These are phyloP conservation scores for Fraxinus floribunda DNA, from an alignment of 305 asterid species.

Conservation along the genomic window DNA sequence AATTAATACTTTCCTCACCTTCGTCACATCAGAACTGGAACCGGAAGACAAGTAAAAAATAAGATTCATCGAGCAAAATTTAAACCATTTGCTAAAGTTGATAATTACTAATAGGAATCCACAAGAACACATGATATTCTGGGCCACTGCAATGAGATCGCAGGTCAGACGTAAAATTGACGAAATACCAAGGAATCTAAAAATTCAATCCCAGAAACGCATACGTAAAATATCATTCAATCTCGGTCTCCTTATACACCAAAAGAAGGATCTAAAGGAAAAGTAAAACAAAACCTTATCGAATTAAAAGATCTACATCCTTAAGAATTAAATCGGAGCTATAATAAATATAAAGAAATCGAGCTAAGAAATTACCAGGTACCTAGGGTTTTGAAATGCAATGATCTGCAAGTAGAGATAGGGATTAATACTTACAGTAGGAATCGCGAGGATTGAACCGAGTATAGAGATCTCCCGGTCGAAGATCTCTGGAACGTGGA, in stretches of 20 bases:
- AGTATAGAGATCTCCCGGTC: slow-evolving; percentile 31
- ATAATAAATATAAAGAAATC: neutral
- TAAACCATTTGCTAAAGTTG: neutral
- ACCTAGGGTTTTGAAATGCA: slow-evolving; percentile 18
- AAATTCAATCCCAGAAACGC: neutral
- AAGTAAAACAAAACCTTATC: neutral
- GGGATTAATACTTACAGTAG: slow-evolving; percentile 25
- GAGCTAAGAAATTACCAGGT: slow-evolving; percentile 18
- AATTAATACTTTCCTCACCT: neutral
- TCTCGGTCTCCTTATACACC: neutral
- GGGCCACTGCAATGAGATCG: neutral
- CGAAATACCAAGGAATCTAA: neutral
- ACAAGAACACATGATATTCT: neutral
- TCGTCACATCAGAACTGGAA: neutral
- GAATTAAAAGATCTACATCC: neutral
- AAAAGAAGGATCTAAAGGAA: neutral
- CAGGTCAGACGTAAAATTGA: neutral
- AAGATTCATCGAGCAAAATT: neutral
- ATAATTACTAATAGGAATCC: neutral
- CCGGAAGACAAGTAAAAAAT: neutral
- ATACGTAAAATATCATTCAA: neutral
- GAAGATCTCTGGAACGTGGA: slow-evolving; percentile 22
- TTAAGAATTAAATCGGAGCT: neutral
- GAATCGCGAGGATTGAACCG: slow-evolving; percentile 18
- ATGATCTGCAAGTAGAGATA: neutral